Evolutionary conservation across 2,329 filamentous ascomycete genomes (phyloP).

Genomic region (Colletotrichum incanum): DNA sequence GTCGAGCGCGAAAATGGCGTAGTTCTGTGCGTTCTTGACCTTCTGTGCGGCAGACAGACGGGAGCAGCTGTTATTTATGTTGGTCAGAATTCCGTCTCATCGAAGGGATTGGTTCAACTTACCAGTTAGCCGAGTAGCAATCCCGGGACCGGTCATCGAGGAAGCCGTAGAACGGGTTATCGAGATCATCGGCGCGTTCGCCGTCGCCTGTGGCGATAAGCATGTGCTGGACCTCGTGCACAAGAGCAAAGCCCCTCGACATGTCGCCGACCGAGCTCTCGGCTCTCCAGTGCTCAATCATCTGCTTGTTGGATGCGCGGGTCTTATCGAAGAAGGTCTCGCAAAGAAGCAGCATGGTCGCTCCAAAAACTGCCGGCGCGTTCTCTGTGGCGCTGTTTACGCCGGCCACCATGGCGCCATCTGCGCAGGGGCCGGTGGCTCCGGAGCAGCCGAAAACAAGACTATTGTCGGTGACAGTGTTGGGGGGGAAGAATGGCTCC

Average conservation of each 20-base stretch:
- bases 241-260: background rate
- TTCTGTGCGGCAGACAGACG: background rate
- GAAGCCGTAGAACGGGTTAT: slow-evolving; percentile 1
- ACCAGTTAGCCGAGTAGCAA: slow-evolving; percentile 1
- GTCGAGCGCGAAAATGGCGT: slow-evolving; percentile 3
- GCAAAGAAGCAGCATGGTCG: slow-evolving; percentile 13
- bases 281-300: slow-evolving; percentile 10
- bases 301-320: slow-evolving; percentile 7
- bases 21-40: slow-evolving; percentile 8
- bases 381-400: slow-evolving; percentile 13
- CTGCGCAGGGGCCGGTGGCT: slow-evolving; percentile 7
- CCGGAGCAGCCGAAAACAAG: slow-evolving; percentile 11
- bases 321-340: slow-evolving; percentile 15
- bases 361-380: background rate
- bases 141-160: background rate
- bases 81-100: background rate
- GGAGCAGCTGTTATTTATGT: background rate
- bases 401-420: slow-evolving; percentile 8
- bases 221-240: slow-evolving; percentile 1
- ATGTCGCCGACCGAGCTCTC: background rate
- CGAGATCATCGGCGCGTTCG: background rate
- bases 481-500: slow-evolving; percentile 10
- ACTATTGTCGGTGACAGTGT: slow-evolving; percentile 12
- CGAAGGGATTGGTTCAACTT: background rate
- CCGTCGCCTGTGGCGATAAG: background rate